Base-by-base conservation (phyloP, 75 land plant genomes). In the Pseudotsuga menziesii region DNA sequence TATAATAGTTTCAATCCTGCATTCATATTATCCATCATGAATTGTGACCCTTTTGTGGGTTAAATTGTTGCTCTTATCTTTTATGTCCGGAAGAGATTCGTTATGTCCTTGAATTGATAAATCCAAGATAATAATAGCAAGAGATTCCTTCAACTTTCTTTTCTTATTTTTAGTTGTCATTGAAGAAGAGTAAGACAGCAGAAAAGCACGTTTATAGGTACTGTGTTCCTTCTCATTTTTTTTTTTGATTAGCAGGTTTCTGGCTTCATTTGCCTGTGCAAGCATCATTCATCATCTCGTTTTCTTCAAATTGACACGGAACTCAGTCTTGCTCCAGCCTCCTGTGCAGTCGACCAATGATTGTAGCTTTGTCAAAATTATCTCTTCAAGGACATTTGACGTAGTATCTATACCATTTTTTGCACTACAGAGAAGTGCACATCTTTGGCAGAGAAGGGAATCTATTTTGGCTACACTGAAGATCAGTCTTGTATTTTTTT, bases 1-100 rank as follows among this genome's bases (percentile, higher is more conserved):
- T 69, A 69, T 39, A 69, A 69, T 69, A 69, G 72, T 69, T 69
- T 69, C 48, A 41, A 69, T 69, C 52, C 54, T 69, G 72, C 72
- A 69, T 69, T 39, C 72, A 41, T 41, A 39, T n/a, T 69, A 69
- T 19, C 48, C 72, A 20, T 69, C 41, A 22, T 69, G 23, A 41
- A 69, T 69, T 36, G 48, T 39, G 72, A 69, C 48, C 72, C 11
- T 41, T 48, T 69, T 69, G 23, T 69, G 72, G 72, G 48, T 69
- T 69, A 41, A 69, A 39, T 41, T 69, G 48, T 16, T 41, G 22
- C 23, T 69, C 54, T 41, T 69, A 36, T 41, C 13, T 67, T 36
- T 39, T 39, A 39, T 9, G 48, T 20, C 23, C 23, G 35, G 41
- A 36, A 41, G 44, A 69, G n/a, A 20, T 69, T 69, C 19, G 9